Conservation (phyloP, 2,329 filamentous ascomycete species). For the Exophiala alcalophila region DNA sequence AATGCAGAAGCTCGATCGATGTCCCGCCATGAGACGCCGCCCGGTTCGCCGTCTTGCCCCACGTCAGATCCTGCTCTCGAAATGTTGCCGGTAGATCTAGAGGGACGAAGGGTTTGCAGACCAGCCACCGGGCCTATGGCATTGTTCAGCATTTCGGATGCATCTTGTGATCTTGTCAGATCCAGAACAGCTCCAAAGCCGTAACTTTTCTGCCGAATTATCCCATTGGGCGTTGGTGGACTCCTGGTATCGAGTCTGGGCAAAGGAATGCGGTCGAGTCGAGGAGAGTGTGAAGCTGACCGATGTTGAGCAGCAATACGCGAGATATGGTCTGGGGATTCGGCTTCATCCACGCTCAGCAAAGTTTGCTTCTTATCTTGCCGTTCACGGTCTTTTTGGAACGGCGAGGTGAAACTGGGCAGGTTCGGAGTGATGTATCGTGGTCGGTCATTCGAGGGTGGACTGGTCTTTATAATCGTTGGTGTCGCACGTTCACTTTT, state of each 20-base stretch:
- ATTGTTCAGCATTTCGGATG: conserved; percentile 25
- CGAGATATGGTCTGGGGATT: conserved; percentile 40
- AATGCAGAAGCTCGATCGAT: conserved; percentile 74
- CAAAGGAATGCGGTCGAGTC: conserved; percentile 47
- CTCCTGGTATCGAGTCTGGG: conserved; percentile 50
- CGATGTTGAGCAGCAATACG: conserved; percentile 42
- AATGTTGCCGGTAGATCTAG: conserved; percentile 17
- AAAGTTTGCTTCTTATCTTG: conserved; percentile 34
- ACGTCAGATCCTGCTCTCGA: conserved; percentile 1
- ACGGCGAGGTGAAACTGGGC: conserved; percentile 52
- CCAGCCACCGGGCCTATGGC: conserved; percentile 32
- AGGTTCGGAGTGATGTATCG: conserved; percentile 47
- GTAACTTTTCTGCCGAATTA: conserved; percentile 29
- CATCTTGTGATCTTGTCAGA: conserved; percentile 23
- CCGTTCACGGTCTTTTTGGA: conserved; percentile 39
- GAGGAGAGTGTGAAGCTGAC: conserved; percentile 40
- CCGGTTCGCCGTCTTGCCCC: conserved; percentile 22
- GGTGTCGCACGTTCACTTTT: conserved; percentile 22
- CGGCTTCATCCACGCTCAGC: conserved; percentile 25
- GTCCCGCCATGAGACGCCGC: conserved; percentile 57
- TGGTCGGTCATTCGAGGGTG: conserved; percentile 16
- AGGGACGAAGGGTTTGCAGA: conserved; percentile 26
- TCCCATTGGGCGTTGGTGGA: conserved; percentile 28
- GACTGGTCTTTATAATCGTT: conserved; percentile 5
- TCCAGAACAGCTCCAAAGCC: conserved; percentile 34